Base-by-base conservation (phyloP, 1,139 yeast species). In the Taphrina confusa region DNA sequence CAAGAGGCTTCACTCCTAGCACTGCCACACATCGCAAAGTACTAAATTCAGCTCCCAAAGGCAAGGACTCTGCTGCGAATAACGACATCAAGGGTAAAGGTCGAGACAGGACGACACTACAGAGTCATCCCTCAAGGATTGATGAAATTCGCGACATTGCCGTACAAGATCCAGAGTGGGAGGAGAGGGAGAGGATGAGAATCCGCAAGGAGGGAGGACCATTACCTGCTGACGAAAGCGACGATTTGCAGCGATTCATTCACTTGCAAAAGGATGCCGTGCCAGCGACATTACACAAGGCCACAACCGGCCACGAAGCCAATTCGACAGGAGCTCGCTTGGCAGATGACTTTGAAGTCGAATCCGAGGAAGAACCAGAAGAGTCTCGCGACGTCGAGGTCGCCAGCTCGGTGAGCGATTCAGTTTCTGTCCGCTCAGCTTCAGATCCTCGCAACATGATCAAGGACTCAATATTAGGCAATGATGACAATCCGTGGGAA, bases 181-280 rank as follows among this genome's bases (percentile, higher is more conserved):
- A 57, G 14, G 57, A 57, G 37, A 40, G 61, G 20, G 57, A 49
- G 22, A 23, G 61, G 18, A 46, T 57, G 36, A 33, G 61, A 14
- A 40, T 42, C 18, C 46, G 61, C 2, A 57, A 57, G 18, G 57
- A 57, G 16, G 61, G 61, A 3, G 55, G 55, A 2, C 45, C 55
- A 2, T 18, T 46, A 12, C 55, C 45, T 20, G 31, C 33, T 12
- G 51, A 54, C 44, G 33, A 44, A 30, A 39, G 45, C 27, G 58
- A 54, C 37, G 51, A 54, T 11, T 8, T 54, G 14, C 51, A 54
- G n/a, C 58, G 58, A 9, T 54, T 44, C 27, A 42, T 54, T 6
- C 50, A 46, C 14, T 45, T 44, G 11, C 47, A 45, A 14, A 28
- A 31, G 4, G 31, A 25, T 23, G 47, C 33, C 1, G 47, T 23